Conservation (phyloP, 2,329 filamentous ascomycete genomes). For the Botryotinia convoluta region DNA sequence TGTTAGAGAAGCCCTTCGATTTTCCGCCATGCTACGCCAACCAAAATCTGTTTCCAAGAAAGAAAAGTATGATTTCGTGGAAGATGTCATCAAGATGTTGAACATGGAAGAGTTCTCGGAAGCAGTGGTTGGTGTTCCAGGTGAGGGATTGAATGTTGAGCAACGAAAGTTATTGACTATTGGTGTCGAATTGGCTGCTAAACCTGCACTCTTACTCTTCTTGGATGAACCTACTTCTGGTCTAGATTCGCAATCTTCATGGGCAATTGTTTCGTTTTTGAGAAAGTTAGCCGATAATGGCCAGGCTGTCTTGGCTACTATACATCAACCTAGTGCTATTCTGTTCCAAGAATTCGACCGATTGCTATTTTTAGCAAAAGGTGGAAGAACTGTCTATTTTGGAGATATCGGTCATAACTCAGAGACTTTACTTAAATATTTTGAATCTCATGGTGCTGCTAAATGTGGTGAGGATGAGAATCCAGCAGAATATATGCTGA, state of each 20-base stretch:
- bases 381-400: conserved; percentile 79
- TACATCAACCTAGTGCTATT: conserved; percentile 92
- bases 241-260: conserved; percentile 89
- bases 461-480: conserved; percentile 68
- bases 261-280: conserved; percentile 84
- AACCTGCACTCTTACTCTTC: conserved; percentile 85
- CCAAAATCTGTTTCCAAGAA: conserved; percentile 66
- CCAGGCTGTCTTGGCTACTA: conserved; percentile 90
- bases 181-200: conserved; percentile 92
- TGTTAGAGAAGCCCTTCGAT: conserved; percentile 73
- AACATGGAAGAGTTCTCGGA: conserved; percentile 92
- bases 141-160: conserved; percentile 76
- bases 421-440: conserved; percentile 54
- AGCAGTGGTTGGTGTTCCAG: conserved; percentile 86
- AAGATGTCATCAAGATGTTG: conserved; percentile 86
- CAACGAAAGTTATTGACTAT: conserved; percentile 80
- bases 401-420: conserved; percentile 64
- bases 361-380: conserved; percentile 73
- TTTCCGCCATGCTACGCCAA: conserved; percentile 84
- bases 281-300: conserved; percentile 87
- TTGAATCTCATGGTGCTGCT: conserved; percentile 67
- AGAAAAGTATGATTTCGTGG: conserved; percentile 85
- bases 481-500: conserved; percentile 64
- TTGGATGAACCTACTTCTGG: conserved; percentile 94
- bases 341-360: conserved; percentile 88